Base-by-base conservation (phyloP, 495 filamentous ascomycete genomes). In the Talaromyces adpressus region DNA sequence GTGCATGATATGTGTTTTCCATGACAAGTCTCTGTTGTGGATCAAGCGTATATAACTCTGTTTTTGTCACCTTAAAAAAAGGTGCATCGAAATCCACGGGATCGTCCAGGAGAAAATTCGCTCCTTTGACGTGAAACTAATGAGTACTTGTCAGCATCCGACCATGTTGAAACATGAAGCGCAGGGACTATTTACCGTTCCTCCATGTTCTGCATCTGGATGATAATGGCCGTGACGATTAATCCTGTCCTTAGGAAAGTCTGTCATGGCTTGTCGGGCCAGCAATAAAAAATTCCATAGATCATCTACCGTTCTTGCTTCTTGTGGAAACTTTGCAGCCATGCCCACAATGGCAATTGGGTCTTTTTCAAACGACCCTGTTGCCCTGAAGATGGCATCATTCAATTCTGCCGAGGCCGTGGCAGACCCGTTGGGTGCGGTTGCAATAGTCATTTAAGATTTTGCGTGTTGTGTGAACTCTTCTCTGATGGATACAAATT, bases 1-100 rank as follows among this genome's bases (percentile, higher is more conserved):
- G 68, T 5, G 84, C 84, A 63, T 84, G 79, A 63, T 84, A 86
- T 12, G 81, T 79, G n/a, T 77, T 76, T 65, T 87, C 83, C 32
- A 87, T 77, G 16, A 81, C 61, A 41, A 84, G 64, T 14, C 84
- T 75, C 12, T 76, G 70, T 53, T 77, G 72, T 3, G 75, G 75
- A 63, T 77, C 75, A 20, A 71, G 64, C n/a, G 39, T 65, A n/a
- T 61, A 54, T 1, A 67, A 62, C 6, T 81, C 77, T 4, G 62
- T 72, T 68, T 18, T 68, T 67, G 65, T 61, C 22, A 77, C 69
- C 16, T 60, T 63, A 56, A 67, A 30, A 62, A 63, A 30, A 53
- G 65, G 45, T 69, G 70, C 59, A 53, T 71, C 59, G 12, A 61
- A 62, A 60, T 60, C 63, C 23, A 59, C 39, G 32, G 66, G 8